phyloP scores from a whole-genome alignment of 164 flowering plant species.

The Hamamelis virginiana region DNA sequence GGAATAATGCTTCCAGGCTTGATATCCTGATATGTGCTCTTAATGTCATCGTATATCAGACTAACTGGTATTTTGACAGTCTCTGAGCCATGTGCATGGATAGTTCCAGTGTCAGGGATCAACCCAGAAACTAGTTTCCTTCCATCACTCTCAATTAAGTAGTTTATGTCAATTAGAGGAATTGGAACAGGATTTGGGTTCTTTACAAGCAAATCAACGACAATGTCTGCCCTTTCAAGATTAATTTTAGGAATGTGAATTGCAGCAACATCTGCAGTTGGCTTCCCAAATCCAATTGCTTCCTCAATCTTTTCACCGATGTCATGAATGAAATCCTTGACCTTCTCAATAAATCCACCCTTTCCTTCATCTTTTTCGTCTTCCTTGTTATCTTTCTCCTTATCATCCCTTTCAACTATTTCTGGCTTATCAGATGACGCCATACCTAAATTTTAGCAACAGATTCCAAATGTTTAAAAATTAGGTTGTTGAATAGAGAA shows the following conservation, averaged over 20 bases:
- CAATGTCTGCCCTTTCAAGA: constrained; percentile 66
- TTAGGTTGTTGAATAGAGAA: background rate
- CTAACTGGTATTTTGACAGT: constrained; percentile 72
- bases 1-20: constrained; percentile 87
- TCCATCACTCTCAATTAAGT: constrained; percentile 80
- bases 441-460: constrained; percentile 42
- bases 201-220: constrained; percentile 69
- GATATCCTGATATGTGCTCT: constrained; percentile 66
- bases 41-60: constrained; percentile 79
- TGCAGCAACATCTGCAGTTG: constrained; percentile 75
- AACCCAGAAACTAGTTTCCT: constrained; percentile 84
- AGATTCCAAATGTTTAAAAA: background rate
- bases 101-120: constrained; percentile 89
- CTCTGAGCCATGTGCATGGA: constrained; percentile 78
- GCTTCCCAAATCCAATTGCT: constrained; percentile 80
- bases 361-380: constrained; percentile 52
- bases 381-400: constrained; percentile 46
- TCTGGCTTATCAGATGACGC: constrained; percentile 65
- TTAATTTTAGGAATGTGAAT: constrained; percentile 69
- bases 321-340: constrained; percentile 75
- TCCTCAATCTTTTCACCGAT: constrained; percentile 84
- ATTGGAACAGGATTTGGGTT: constrained; percentile 89
- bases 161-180: constrained; percentile 79
- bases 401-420: constrained; percentile 47
- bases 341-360: constrained; percentile 71